Evolutionary conservation across 306 rosid genomes (phyloP), one percentile per base, ranked within the genome.

Genomic region (Acacia melanoxylon): DNA sequence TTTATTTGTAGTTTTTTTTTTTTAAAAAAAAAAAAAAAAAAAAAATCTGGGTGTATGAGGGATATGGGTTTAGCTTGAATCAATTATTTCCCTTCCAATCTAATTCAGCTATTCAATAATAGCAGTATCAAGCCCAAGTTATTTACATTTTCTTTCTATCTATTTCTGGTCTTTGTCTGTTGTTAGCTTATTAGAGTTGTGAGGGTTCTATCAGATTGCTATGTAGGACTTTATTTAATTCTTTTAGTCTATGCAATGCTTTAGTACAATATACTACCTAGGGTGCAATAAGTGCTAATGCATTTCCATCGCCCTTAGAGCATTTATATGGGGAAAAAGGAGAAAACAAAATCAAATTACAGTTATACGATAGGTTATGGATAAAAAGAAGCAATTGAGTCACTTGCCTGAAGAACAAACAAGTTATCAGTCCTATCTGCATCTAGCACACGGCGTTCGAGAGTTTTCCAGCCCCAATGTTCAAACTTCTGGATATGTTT

Each of bases 391-490:
- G 80, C n/a, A 78, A 40, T 51, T 63, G 79, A 62, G 62, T 79
- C 75, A 80, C 41, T 85, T 78, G 83, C 98, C 97, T 95, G 98
- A 87, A 95, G 96, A 71, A 76, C 80, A 48, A 87, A 89, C 80
- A 93, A 80, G 86, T 78, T 74, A 81, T 92, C 93, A 10, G 92
- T 91, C 85, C 98, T 93, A 79, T 90, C 93, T 37, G 96, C 99
- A 87, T 93, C 91, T 75, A 95, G 84, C 59, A 95, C 91, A 68
- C 97, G 94, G 2, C 89, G 92, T 66, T 92, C 83, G 79, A 95
- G 89, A 67, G 98, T 93, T 81, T 81, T 77, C 99, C 98, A 95
- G 59, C 98, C 98, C 98, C 99, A 95, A 19, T 87, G 84, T 83
- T 95, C 97, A 85, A 93, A 95, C 85, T 93, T 95, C 48, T 91